phyloP scores from a whole-genome alignment of 2,329 filamentous ascomycete genomes.

The Passalora sequoiae region DNA sequence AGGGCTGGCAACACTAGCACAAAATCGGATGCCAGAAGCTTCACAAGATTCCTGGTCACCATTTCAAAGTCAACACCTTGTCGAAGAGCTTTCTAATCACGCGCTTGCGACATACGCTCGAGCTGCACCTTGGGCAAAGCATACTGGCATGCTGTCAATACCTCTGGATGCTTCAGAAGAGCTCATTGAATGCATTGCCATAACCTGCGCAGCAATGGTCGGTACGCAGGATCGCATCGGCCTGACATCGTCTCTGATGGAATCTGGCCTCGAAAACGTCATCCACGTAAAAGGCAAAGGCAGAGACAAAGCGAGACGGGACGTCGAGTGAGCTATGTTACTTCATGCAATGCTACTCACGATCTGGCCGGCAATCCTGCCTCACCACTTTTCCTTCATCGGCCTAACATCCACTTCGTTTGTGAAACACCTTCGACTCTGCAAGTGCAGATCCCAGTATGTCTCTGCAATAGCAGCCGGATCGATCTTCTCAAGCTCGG shows the following conservation, averaged over 20 bases:
- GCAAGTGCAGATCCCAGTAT: slow-evolving; percentile 78
- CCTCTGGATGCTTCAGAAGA: not conserved
- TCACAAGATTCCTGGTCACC: not conserved
- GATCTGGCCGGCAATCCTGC: no score
- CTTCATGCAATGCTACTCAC: no score
- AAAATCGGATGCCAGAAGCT: not conserved
- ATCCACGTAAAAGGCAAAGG: not conserved
- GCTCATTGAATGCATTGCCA: slow-evolving; percentile 1
- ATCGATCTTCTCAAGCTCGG: slow-evolving; percentile 61
- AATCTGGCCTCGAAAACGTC: not conserved
- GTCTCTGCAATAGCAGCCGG: slow-evolving; percentile 79
- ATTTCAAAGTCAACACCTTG: slow-evolving; percentile 1
- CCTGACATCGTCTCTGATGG: not conserved
- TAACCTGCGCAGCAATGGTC: slow-evolving; percentile 1
- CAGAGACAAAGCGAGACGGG: not conserved
- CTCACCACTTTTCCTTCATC: slow-evolving; percentile 73
- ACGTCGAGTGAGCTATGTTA: no score
- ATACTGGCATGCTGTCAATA: not conserved
- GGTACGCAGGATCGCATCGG: slow-evolving; percentile 6
- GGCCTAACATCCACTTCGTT: slow-evolving; percentile 75
- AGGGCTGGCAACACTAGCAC: no score
- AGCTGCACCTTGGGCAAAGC: slow-evolving; percentile 4
- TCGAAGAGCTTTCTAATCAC: not conserved
- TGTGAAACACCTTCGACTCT: slow-evolving; percentile 70
- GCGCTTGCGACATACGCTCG: slow-evolving; percentile 3